Percentiles rank a stretch among this genome's conserved stretches.
These are phyloP conservation scores for Parachaetomium inaequale DNA, from an alignment of 495 filamentous ascomycete species.

Conservation along the genomic window DNA sequence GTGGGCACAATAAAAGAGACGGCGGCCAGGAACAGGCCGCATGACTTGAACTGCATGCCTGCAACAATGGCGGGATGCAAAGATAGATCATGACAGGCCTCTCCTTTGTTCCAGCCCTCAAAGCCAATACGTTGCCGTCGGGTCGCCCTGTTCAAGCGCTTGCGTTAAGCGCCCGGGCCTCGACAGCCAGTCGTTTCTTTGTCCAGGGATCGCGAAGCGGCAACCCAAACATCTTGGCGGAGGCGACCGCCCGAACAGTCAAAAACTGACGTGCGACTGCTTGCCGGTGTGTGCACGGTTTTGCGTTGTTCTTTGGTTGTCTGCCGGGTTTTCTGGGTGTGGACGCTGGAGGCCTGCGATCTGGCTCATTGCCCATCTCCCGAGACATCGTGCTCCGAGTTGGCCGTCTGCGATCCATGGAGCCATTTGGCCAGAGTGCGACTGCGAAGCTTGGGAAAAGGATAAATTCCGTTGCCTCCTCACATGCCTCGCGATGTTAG, in stretches of 20 bases:
- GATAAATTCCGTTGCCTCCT: too few relatives aligned
- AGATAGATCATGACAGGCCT: constrained; percentile 10
- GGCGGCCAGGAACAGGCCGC: not conserved
- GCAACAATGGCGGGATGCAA: not conserved
- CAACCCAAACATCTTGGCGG: constrained; percentile 23
- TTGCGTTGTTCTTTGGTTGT: too few relatives aligned
- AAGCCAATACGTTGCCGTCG: constrained; percentile 10
- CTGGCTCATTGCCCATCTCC: too few relatives aligned
- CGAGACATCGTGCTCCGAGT: too few relatives aligned
- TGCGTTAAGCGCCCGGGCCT: constrained; percentile 17
- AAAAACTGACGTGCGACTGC: too few relatives aligned
- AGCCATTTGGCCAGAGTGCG: too few relatives aligned
- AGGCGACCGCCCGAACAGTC: not conserved
- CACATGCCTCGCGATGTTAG: too few relatives aligned
- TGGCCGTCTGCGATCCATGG: too few relatives aligned
- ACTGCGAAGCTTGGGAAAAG: too few relatives aligned
- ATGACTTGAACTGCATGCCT: constrained; percentile 13
- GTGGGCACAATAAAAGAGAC: constrained; percentile 1
- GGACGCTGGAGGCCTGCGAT: too few relatives aligned
- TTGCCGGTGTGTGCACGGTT: too few relatives aligned
- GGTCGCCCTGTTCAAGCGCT: constrained; percentile 16
- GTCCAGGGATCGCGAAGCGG: constrained; percentile 17
- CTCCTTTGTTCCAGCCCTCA: constrained; percentile 14
- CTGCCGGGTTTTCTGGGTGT: too few relatives aligned
- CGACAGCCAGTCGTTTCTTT: constrained; percentile 27